Evolutionary conservation across 805 yeast genomes (phyloP).

Genomic region (Kluyveromyces starmeri): DNA sequence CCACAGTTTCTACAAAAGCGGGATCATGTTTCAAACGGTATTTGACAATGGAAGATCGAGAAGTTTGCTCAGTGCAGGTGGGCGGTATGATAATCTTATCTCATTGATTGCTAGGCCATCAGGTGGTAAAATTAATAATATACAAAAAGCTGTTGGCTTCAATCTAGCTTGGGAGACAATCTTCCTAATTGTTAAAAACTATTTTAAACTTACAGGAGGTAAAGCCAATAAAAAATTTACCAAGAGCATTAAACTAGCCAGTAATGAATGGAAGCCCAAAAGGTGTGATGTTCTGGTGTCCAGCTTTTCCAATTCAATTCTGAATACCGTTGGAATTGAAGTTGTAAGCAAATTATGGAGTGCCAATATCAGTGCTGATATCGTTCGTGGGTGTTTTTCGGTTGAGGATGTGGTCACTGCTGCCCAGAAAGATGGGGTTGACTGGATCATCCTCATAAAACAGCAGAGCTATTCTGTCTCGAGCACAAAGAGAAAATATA

Average conservation of each 20-base stretch:
- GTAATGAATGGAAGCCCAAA: slow-evolving; percentile 42
- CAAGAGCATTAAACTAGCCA: slow-evolving; percentile 28
- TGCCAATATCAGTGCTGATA: slow-evolving; percentile 70
- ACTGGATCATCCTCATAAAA: slow-evolving; percentile 69
- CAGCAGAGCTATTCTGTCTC: slow-evolving; percentile 39
- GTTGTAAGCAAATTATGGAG: slow-evolving; percentile 64
- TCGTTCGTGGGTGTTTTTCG: slow-evolving; percentile 36
- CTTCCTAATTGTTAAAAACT: slow-evolving; percentile 41
- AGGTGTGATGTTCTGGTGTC: slow-evolving; percentile 81
- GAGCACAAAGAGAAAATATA: slow-evolving; percentile 44
- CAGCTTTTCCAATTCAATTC: slow-evolving; percentile 47
- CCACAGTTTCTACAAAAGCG: slow-evolving; percentile 65
- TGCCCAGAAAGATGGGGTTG: slow-evolving; percentile 63
- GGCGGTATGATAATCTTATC: slow-evolving; percentile 76
- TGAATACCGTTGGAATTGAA: slow-evolving; percentile 55
- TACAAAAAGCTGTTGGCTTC: slow-evolving; percentile 74
- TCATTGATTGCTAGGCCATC: slow-evolving; percentile 54
- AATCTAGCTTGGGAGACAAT: slow-evolving; percentile 68
- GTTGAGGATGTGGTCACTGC: slow-evolving; percentile 58
- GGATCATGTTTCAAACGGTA: slow-evolving; percentile 83
- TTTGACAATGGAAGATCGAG: slow-evolving; percentile 46
- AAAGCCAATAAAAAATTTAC: slow-evolving; percentile 30
- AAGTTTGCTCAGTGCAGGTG: slow-evolving; percentile 77
- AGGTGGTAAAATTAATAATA: slow-evolving; percentile 22
- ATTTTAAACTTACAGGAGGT: slow-evolving; percentile 32